These are phyloP conservation scores for Globisporangium cystogenes DNA, from an alignment of 352 stramenopile species.

Conservation along the genomic window DNA sequence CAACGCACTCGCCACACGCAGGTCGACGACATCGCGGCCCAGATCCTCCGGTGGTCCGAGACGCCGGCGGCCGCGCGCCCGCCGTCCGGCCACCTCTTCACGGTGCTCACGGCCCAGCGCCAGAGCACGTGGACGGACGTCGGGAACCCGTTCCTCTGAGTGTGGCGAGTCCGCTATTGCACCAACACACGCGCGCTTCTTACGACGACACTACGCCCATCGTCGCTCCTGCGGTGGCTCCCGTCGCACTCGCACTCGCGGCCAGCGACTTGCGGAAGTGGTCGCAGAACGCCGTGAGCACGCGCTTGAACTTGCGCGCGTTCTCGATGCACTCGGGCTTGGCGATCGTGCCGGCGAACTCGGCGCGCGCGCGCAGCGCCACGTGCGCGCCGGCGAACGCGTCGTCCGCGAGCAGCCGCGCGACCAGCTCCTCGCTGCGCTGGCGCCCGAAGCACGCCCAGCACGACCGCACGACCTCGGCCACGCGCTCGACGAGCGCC, in stretches of 20 bases:
- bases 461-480: constrained; percentile 67
- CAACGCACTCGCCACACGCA: constrained; percentile 15
- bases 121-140: constrained; percentile 57
- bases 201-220: constrained; percentile 15
- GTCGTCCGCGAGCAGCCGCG: constrained; percentile 49
- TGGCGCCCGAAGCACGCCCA: constrained; percentile 65
- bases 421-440: constrained; percentile 57
- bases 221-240: no score
- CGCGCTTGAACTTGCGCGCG: constrained; percentile 73
- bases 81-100: constrained; percentile 62
- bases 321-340: constrained; percentile 63
- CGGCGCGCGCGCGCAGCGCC: constrained; percentile 32
- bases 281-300: constrained; percentile 69
- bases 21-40: constrained; percentile 64
- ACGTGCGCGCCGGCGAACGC: constrained; percentile 63
- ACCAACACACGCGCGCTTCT: no score
- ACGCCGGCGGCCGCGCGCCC: constrained; percentile 32
- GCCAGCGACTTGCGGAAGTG: constrained; percentile 64
- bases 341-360: constrained; percentile 59
- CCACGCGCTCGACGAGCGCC: constrained; percentile 56
- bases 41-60: constrained; percentile 72
- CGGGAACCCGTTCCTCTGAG: constrained; percentile 65
- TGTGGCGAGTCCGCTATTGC: no score
- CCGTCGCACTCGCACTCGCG: no score
- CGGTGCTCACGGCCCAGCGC: constrained; percentile 53